Evolutionary conservation across 2,329 filamentous ascomycete genomes (phyloP).

Genomic region (Cladophialophora immunda): DNA sequence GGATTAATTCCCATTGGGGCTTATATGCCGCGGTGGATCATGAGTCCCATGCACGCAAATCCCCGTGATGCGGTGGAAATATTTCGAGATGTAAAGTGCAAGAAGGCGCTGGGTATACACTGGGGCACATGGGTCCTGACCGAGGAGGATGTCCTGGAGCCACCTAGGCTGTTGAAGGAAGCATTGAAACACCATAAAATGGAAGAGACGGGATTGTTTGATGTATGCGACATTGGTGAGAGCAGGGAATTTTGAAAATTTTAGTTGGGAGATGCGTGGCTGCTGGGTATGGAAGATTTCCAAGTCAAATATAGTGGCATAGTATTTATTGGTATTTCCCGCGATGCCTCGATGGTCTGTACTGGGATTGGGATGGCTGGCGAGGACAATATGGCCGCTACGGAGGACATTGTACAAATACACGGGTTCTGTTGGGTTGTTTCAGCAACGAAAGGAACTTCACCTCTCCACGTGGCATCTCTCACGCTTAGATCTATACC

Average conservation of each 20-base stretch:
- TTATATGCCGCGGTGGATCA: slow-evolving; percentile 71
- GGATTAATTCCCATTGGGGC: slow-evolving; percentile 94
- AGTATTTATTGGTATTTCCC: background rate
- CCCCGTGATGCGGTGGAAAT: slow-evolving; percentile 90
- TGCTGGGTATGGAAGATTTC: background rate
- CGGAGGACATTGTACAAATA: background rate
- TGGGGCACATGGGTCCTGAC: slow-evolving; percentile 93
- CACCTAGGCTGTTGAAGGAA: slow-evolving; percentile 74
- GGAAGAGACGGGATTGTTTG: slow-evolving; percentile 77
- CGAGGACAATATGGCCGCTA: background rate
- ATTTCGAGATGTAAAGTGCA: slow-evolving; percentile 82
- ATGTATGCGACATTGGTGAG: slow-evolving; percentile 84
- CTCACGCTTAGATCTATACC: background rate
- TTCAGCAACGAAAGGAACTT: background rate
- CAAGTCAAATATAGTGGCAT: background rate
- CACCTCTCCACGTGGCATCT: background rate
- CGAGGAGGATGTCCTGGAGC: slow-evolving; percentile 83
- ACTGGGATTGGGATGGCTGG: background rate
- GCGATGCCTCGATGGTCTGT: background rate
- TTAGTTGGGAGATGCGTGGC: background rate
- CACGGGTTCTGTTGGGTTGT: background rate
- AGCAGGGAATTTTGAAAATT: slow-evolving; percentile 73
- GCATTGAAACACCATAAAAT: slow-evolving; percentile 69
- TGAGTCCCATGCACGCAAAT: slow-evolving; percentile 84
- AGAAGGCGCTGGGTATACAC: slow-evolving; percentile 83